Evolutionary conservation across 345 rosid genomes (phyloP).

Genomic region (Hibiscus syriacus): DNA sequence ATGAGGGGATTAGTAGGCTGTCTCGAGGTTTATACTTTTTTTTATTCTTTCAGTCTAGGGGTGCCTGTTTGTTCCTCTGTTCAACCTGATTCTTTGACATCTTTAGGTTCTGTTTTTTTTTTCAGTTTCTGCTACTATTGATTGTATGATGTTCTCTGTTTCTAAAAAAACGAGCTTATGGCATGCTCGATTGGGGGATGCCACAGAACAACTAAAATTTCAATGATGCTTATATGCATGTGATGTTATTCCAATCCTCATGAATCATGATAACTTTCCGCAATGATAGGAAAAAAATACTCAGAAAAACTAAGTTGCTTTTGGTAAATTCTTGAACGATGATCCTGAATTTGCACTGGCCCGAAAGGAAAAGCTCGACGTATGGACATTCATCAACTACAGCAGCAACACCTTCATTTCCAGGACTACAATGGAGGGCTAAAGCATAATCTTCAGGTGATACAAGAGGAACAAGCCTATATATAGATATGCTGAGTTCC

Average conservation of each 20-base stretch:
- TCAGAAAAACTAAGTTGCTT: conserved; percentile 93
- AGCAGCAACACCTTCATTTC: conserved; percentile 83
- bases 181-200: no score
- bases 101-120: no score
- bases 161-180: no score
- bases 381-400: conserved; percentile 82
- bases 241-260: background rate
- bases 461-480: conserved; percentile 69
- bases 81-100: no score
- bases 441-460: conserved; percentile 72
- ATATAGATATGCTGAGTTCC: conserved; percentile 64
- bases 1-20: no score
- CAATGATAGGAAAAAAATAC: conserved; percentile 17
- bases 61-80: no score
- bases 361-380: conserved; percentile 66
- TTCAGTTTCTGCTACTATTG: no score
- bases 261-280: conserved; percentile 17
- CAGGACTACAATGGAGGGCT: conserved; percentile 66
- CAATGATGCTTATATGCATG: background rate
- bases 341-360: conserved; percentile 63
- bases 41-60: no score
- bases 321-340: conserved; percentile 84
- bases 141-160: no score
- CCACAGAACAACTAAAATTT: background rate
- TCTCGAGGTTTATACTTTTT: no score